These are phyloP conservation scores for Suillus discolor DNA, from an alignment of 768 basidiomycete species.

Conservation along the genomic window DNA sequence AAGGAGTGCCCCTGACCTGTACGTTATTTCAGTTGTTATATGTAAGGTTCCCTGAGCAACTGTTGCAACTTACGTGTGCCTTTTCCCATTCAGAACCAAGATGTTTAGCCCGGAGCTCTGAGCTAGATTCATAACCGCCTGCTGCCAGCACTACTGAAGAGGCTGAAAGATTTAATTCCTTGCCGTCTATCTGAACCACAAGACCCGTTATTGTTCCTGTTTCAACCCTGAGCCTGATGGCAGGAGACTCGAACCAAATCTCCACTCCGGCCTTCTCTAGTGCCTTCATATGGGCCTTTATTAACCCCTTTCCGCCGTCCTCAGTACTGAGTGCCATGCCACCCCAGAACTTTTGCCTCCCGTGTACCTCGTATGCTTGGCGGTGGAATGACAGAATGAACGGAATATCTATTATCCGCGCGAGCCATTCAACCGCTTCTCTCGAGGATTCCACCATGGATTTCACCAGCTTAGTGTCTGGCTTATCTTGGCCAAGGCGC, in stretches of 20 bases:
- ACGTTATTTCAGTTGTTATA: slow-evolving; percentile 1
- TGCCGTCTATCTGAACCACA: slow-evolving; percentile 41
- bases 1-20: slow-evolving; percentile 71
- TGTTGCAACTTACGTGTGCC: slow-evolving; percentile 46
- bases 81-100: slow-evolving; percentile 61
- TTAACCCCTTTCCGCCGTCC: slow-evolving; percentile 70
- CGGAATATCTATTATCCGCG: slow-evolving; percentile 48
- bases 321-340: slow-evolving; percentile 64
- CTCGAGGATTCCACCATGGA: slow-evolving; percentile 58
- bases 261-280: slow-evolving; percentile 53
- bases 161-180: slow-evolving; percentile 38
- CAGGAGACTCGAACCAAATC: slow-evolving; percentile 59
- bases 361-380: slow-evolving; percentile 67
- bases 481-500: slow-evolving; percentile 54
- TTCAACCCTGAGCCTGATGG: slow-evolving; percentile 35
- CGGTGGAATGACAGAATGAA: slow-evolving; percentile 64
- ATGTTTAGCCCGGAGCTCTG: slow-evolving; percentile 50
- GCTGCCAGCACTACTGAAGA: slow-evolving; percentile 60
- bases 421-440: slow-evolving; percentile 60
- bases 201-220: slow-evolving; percentile 48
- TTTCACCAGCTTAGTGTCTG: slow-evolving; percentile 50
- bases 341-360: slow-evolving; percentile 70
- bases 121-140: slow-evolving; percentile 67
- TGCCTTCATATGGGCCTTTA: slow-evolving; percentile 53
- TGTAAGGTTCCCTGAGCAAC: neutral